Conservation (phyloP, 345 rosid genomes). For the Gossypium herbaceum region DNA sequence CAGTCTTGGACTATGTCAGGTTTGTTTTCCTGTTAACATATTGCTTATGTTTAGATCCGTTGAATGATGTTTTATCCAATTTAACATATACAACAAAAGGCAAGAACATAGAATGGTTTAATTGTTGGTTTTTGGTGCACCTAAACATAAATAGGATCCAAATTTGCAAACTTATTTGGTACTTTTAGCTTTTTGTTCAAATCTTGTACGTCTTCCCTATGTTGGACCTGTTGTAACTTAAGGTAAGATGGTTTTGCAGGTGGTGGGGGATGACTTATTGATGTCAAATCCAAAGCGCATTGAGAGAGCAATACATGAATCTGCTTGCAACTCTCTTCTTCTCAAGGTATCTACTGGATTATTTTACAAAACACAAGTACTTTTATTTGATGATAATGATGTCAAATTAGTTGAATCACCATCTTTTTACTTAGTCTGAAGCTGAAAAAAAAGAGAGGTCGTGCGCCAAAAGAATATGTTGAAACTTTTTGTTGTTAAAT, state of each 20-base stretch:
- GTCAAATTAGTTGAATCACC: neutral
- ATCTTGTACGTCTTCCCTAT: neutral
- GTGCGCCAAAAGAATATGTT: neutral
- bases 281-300: conserved; percentile 84
- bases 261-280: conserved; percentile 82
- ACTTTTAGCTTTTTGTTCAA: neutral
- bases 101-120: conserved; percentile 5
- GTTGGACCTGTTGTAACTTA: conserved; percentile 8
- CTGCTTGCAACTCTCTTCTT: conserved; percentile 87
- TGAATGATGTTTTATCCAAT: neutral
- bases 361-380: conserved; percentile 4
- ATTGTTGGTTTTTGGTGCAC: neutral
- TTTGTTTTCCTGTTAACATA: conserved; percentile 27
- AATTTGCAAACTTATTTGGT: neutral
- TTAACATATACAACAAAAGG: neutral
- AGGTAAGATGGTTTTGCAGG: conserved; percentile 44
- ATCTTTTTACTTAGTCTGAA: neutral
- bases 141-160: neutral
- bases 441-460: neutral
- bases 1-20: conserved; percentile 93
- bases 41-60: conserved; percentile 8
- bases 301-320: conserved; percentile 71
- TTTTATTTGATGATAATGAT: conserved; percentile 2
- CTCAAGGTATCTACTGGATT: conserved; percentile 61
- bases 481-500: neutral